A percentile compares a stretch with the other conserved stretches of the same genome.
These are phyloP conservation scores for Pyricularia pennisetigena DNA, from an alignment of 2,329 filamentous ascomycete genomes.

Conservation along the genomic window DNA sequence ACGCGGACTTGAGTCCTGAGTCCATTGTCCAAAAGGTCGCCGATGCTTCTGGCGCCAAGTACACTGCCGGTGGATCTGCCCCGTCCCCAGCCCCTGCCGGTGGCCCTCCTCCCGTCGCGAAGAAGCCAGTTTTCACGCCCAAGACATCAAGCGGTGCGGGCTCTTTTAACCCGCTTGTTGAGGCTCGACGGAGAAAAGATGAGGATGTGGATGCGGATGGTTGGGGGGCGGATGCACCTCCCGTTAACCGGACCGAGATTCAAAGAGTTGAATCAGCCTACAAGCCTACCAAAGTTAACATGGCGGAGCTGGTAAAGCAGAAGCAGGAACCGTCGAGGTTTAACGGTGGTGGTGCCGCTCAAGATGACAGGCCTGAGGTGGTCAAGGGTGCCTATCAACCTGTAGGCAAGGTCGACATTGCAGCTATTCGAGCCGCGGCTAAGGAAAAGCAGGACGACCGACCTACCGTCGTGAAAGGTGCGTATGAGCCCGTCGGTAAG, in stretches of 20 bases:
- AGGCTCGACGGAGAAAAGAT: conserved; percentile 51
- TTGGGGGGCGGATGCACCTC: conserved; percentile 93
- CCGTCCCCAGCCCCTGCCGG: conserved; percentile 37
- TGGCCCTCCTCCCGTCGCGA: conserved; percentile 59
- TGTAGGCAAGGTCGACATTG: conserved; percentile 95
- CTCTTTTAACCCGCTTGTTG: conserved; percentile 56
- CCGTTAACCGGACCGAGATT: conserved; percentile 72
- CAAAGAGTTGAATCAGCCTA: conserved; percentile 92
- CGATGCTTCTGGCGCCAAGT: conserved; percentile 91
- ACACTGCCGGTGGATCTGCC: conserved; percentile 59
- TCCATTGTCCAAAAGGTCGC: conserved; percentile 86
- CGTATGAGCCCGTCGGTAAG: conserved; percentile 92
- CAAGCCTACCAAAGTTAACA: conserved; percentile 90
- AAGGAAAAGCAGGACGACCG: conserved; percentile 65
- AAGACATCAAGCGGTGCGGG: conserved; percentile 40
- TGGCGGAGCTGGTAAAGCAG: conserved; percentile 72
- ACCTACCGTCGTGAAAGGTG: conserved; percentile 77
- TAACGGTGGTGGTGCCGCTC: conserved; percentile 28
- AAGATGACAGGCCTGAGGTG: conserved; percentile 48
- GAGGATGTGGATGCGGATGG: conserved; percentile 69
- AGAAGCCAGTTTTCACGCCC: conserved; percentile 88
- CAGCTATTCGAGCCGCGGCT: conserved; percentile 70
- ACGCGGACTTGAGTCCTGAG: conserved; percentile 79
- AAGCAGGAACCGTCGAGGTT: conserved; percentile 57
- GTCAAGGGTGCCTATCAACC: conserved; percentile 86